Percentiles rank a stretch among this genome's conserved stretches.
These are phyloP conservation scores for Lathyrus oleraceus DNA, from an alignment of 306 rosid genomes.

Conservation along the genomic window DNA sequence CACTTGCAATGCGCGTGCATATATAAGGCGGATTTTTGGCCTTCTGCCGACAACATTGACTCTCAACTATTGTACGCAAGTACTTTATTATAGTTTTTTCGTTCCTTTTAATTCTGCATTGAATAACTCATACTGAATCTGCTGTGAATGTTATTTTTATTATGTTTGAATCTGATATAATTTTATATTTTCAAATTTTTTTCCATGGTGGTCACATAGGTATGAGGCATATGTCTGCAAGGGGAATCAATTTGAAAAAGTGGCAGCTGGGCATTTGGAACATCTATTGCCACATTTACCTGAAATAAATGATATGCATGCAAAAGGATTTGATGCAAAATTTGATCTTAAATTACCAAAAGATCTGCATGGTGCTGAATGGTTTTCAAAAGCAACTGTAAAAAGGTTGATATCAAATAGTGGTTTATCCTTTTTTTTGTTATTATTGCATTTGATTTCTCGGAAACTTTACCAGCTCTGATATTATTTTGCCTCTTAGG, in stretches of 20 bases:
- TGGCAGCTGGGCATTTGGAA: conserved; percentile 67
- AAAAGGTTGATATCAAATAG: conserved; percentile 59
- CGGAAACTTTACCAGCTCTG: conserved; percentile 18
- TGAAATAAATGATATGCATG: conserved; percentile 51
- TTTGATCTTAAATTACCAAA: conserved; percentile 60
- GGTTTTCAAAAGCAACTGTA: conserved; percentile 83
- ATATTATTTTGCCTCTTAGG: conserved; percentile 50
- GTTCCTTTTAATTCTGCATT: conserved; percentile 25
- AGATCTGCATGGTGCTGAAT: conserved; percentile 55
- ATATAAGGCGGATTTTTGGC: too few species aligned
- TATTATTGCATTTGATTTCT: conserved; percentile 23
- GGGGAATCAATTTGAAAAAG: conserved; percentile 52
- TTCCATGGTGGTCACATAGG: conserved; percentile 46
- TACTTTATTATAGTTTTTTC: not conserved
- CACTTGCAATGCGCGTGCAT: too few species aligned
- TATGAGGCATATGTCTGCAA: conserved; percentile 65
- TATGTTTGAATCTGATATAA: conserved; percentile 18
- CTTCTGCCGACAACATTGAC: not conserved
- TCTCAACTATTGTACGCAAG: not conserved
- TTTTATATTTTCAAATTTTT: conserved; percentile 20
- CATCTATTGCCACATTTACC: conserved; percentile 69
- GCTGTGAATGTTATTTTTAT: not conserved
- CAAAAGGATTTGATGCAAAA: conserved; percentile 60
- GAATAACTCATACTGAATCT: conserved; percentile 23
- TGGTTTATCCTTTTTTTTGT: conserved; percentile 20